phyloP scores from a whole-genome alignment of 73 alveolate genomes.

The Halteria grandinella region DNA sequence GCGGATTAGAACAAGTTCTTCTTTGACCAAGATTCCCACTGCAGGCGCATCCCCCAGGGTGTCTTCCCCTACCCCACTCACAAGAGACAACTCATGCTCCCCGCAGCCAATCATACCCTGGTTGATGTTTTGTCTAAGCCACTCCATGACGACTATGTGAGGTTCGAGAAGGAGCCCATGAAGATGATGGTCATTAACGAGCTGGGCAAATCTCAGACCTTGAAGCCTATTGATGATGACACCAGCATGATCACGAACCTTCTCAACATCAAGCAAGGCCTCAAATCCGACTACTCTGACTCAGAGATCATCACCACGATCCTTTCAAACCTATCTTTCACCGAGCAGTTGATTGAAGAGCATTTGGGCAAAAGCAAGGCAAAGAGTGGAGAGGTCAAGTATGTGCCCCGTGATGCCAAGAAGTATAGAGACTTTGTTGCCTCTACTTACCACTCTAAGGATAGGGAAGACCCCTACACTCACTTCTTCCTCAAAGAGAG shows the following conservation, averaged over 20 bases:
- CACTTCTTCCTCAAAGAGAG: constrained; percentile 64
- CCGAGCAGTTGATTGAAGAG: constrained; percentile 52
- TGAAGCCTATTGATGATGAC: constrained; percentile 31
- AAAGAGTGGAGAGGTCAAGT: neutral
- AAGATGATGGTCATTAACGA: constrained; percentile 36
- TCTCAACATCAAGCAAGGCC: constrained; percentile 58
- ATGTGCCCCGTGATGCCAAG: constrained; percentile 52
- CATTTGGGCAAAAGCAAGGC: constrained; percentile 38
- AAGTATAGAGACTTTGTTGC: constrained; percentile 44
- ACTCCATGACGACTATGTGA: neutral
- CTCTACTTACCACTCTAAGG: constrained; percentile 33
- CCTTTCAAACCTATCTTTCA: constrained; percentile 17
- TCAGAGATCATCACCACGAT: constrained; percentile 44
- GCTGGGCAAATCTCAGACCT: neutral
- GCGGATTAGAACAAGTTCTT: too few species aligned
- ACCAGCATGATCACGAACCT: constrained; percentile 54
- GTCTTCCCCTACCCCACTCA: constrained; percentile 45
- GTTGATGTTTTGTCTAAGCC: neutral
- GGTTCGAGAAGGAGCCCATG: constrained; percentile 48
- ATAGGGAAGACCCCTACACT: constrained; percentile 63
- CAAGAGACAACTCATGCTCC: constrained; percentile 3
- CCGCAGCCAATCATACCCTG: too few species aligned
- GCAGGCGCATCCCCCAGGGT: constrained; percentile 59
- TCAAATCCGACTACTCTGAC: constrained; percentile 56
- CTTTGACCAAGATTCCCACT: constrained; percentile 13